A percentile compares a stretch with the other conserved stretches of the same genome.
Conservation (phyloP, 352 stramenopile species). For the Sclerospora graminicola region DNA sequence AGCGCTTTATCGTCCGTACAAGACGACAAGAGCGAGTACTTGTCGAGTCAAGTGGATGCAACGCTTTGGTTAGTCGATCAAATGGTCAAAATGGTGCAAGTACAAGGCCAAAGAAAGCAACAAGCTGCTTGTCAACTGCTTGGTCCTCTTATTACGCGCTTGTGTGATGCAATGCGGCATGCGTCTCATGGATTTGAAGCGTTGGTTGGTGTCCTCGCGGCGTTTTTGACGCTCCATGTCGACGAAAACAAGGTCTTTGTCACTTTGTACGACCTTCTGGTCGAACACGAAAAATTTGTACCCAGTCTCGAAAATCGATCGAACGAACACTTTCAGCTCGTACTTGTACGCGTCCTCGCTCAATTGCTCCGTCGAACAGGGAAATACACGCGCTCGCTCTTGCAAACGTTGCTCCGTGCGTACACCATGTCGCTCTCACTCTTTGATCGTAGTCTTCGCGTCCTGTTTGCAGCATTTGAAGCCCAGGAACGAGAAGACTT, state of each 20-base stretch:
- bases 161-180: conserved; percentile 8
- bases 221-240: neutral
- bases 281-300: conserved; percentile 21
- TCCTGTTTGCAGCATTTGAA: conserved; percentile 48
- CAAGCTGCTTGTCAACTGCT: conserved; percentile 9
- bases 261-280: conserved; percentile 23
- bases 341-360: conserved; percentile 32
- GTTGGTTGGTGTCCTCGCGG: conserved; percentile 26
- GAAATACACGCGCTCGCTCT: conserved; percentile 39
- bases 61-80: conserved; percentile 14
- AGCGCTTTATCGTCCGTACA: conserved; percentile 11
- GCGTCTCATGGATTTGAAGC: conserved; percentile 7
- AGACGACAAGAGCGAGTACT: neutral
- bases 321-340: conserved; percentile 14
- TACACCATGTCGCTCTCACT: conserved; percentile 65
- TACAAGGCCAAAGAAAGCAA: conserved; percentile 6
- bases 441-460: conserved; percentile 44
- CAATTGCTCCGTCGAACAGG: conserved; percentile 27
- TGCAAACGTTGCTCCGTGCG: conserved; percentile 42
- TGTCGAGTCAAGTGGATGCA: conserved; percentile 2
- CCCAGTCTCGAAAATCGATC: conserved; percentile 12
- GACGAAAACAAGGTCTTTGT: conserved; percentile 11
- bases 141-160: conserved; percentile 13
- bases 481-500: conserved; percentile 30
- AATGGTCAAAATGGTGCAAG: conserved; percentile 6